phyloP scores from a whole-genome alignment of 768 basidiomycete species.

The Boletus tylopilopsis region DNA sequence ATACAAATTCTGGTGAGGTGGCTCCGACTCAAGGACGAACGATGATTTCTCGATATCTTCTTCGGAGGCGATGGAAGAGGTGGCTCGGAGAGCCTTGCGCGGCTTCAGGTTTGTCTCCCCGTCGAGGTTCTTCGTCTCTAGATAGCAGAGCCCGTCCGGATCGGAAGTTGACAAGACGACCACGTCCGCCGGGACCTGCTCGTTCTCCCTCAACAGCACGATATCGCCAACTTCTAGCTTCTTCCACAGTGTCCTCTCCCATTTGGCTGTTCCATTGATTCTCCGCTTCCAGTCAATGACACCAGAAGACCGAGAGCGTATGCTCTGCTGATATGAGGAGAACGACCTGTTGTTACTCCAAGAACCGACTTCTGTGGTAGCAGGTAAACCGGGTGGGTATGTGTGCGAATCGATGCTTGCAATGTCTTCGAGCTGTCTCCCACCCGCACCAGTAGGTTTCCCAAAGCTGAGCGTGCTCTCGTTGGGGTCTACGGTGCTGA shows the following conservation, averaged over 20 bases:
- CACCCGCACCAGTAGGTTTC: slow-evolving; percentile 39
- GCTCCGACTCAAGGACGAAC: slow-evolving; percentile 90
- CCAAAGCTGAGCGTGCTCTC: slow-evolving; percentile 41
- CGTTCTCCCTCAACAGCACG: slow-evolving; percentile 86
- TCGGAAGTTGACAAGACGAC: slow-evolving; percentile 91
- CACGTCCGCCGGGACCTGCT: slow-evolving; percentile 96
- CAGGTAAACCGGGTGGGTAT: slow-evolving; percentile 50
- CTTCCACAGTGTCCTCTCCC: slow-evolving; percentile 98
- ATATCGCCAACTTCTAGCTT: slow-evolving; percentile 98
- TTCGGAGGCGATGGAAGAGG: slow-evolving; percentile 71
- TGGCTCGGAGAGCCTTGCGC: slow-evolving; percentile 71
- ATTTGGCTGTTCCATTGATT: slow-evolving; percentile 66
- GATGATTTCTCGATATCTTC: slow-evolving; percentile 86
- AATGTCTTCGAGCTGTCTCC: slow-evolving; percentile 61
- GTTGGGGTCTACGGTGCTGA: slow-evolving; percentile 42
- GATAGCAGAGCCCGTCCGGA: slow-evolving; percentile 86
- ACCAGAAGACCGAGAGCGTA: slow-evolving; percentile 57
- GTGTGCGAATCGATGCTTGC: slow-evolving; percentile 63
- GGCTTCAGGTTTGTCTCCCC: slow-evolving; percentile 97
- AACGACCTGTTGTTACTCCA: slow-evolving; percentile 40
- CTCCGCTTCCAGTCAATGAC: slow-evolving; percentile 81
- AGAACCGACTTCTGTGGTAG: slow-evolving; percentile 29
- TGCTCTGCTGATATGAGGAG: slow-evolving; percentile 50
- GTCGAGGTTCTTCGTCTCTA: slow-evolving; percentile 98
- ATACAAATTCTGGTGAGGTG: slow-evolving; percentile 92